Evolutionary conservation across 2,329 filamentous ascomycete genomes (phyloP).

Genomic region (Clathrospora elynae): DNA sequence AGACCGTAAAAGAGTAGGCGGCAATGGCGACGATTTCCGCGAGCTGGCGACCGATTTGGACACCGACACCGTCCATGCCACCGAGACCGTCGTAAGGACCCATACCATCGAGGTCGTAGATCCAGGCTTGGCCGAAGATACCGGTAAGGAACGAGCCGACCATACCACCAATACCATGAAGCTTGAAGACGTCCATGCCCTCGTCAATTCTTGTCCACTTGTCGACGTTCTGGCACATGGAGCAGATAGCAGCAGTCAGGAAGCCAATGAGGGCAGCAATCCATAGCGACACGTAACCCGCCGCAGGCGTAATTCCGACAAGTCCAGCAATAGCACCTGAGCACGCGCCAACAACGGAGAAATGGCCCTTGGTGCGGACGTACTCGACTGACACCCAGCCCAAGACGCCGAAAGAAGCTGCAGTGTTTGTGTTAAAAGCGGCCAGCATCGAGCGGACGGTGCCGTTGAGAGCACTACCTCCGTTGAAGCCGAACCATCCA

Average conservation of each 20-base stretch:
- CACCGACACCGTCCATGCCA: slow-evolving; percentile 60
- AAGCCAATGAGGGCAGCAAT: slow-evolving; percentile 62
- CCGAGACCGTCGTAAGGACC: slow-evolving; percentile 53
- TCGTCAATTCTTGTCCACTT: slow-evolving; percentile 62
- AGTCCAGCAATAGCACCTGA: slow-evolving; percentile 64
- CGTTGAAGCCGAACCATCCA: slow-evolving; percentile 65
- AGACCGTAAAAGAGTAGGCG: slow-evolving; percentile 59
- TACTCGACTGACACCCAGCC: slow-evolving; percentile 61
- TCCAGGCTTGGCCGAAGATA: slow-evolving; percentile 59
- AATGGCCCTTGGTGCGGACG: slow-evolving; percentile 58
- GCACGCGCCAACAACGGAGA: slow-evolving; percentile 62
- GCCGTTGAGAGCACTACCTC: slow-evolving; percentile 56
- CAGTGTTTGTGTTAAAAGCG: slow-evolving; percentile 64
- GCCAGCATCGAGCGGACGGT: slow-evolving; percentile 61
- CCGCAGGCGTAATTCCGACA: slow-evolving; percentile 65
- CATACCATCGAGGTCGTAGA: slow-evolving; percentile 57
- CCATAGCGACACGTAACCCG: slow-evolving; percentile 60
- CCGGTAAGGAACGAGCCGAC: slow-evolving; percentile 63
- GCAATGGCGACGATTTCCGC: slow-evolving; percentile 62
- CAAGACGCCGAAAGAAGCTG: slow-evolving; percentile 59
- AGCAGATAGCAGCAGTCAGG: slow-evolving; percentile 59
- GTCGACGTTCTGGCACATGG: slow-evolving; percentile 57
- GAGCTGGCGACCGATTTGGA: slow-evolving; percentile 62
- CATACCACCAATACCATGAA: slow-evolving; percentile 64
- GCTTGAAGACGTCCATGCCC: slow-evolving; percentile 64